These are phyloP conservation scores for Nymphaea thermarum DNA, from an alignment of 164 flowering plant genomes.

Conservation along the genomic window DNA sequence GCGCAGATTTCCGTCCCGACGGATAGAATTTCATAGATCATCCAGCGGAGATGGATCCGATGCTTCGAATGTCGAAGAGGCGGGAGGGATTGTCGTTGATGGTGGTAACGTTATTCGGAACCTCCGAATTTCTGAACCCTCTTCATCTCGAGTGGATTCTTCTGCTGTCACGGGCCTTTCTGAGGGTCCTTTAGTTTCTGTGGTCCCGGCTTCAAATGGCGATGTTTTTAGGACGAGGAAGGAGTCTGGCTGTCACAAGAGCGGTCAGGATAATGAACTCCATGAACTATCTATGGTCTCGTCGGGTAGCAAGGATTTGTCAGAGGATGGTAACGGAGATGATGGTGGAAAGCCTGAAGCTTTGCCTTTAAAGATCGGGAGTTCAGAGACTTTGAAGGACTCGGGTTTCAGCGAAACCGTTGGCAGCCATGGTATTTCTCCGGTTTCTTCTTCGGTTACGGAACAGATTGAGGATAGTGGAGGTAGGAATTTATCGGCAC, in stretches of 20 bases:
- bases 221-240: background rate
- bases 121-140: background rate
- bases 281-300: background rate
- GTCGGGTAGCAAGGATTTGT: background rate
- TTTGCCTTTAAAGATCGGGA: too few relatives aligned
- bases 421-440: background rate
- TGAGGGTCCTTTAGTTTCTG: background rate
- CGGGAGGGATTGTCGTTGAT: background rate
- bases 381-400: background rate
- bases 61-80: background rate
- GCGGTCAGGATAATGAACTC: background rate
- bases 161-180: background rate
- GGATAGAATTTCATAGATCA: background rate
- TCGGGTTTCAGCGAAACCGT: background rate
- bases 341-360: background rate
- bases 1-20: constrained; percentile 14
- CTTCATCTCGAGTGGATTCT: background rate
- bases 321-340: background rate
- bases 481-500: constrained; percentile 1
- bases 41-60: background rate
- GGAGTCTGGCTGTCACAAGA: background rate
- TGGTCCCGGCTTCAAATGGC: background rate
- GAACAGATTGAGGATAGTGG: constrained; percentile 4
- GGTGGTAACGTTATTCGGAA: background rate
- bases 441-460: background rate